Evolutionary conservation across 208 protist species (phyloP), one percentile per base, ranked within the genome.

Genomic region (Lotmaria passim): DNA sequence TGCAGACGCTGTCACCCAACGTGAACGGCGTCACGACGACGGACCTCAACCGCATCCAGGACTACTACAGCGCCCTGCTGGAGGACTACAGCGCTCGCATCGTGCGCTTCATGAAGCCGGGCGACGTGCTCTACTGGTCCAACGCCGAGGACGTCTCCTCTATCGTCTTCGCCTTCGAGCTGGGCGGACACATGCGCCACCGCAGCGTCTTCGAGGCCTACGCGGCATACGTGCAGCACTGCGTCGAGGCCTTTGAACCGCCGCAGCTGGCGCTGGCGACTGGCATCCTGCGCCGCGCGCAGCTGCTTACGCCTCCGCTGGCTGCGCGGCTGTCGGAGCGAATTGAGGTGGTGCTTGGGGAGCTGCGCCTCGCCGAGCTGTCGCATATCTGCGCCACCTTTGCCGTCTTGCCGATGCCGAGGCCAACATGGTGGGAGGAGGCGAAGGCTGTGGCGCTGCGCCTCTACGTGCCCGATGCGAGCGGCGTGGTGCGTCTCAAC

Each of bases 351-450:
- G 74, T 86, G 19, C 73, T 95, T 7, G 87, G 87, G 6, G 87
- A 96, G 73, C 73, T 96, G 72, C 78, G 81, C 17, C 73, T 96
- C 6, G 62, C 85, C 0, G 87, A 96, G 81, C 83, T 96, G 30
- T 89, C 85, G 36, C 86, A 94, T 75, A 87, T 96, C 51, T 96
- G 91, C 59, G 82, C 83, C 39, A 91, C 87, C 10, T 92, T 93
- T 65, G 79, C 87, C 10, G 69, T 75, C 15, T 80, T 93, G 60
- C 65, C 75, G 26, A 30, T 10, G 19, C 62, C 55, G 44, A 70
- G 43, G 33, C 91, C 86, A 31, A 21, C 66, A 1, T 96, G 91
- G 91, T 83, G 91, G 77, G 57, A 59, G 3, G 91, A 96, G 74
- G 87, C 91, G 12, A 83, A 81, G 65, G 82, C 73, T 7, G 81